Conservation (phyloP, 2,329 filamentous ascomycete species). For the Acarospora socialis region DNA sequence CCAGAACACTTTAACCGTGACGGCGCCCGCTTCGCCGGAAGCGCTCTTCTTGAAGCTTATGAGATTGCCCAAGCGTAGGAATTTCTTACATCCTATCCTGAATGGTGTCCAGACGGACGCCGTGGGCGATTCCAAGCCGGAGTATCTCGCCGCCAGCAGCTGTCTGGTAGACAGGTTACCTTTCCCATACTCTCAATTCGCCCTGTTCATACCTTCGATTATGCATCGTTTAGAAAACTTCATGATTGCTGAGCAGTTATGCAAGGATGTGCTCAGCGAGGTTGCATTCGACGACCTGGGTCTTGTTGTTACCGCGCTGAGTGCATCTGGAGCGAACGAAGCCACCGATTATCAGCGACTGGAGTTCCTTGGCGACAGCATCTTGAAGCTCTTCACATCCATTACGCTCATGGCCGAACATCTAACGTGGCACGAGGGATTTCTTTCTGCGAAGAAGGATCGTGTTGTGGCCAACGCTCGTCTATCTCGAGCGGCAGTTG, state of each 20-base stretch:
- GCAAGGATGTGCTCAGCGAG: conserved; percentile 37
- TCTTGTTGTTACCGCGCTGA: conserved; percentile 55
- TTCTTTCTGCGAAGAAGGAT: conserved; percentile 54
- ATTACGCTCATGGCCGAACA: conserved; percentile 49
- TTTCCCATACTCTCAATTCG: conserved; percentile 31
- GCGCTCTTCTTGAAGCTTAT: conserved; percentile 17
- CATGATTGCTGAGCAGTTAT: conserved; percentile 48
- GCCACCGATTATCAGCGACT: conserved; percentile 62
- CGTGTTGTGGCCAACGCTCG: conserved; percentile 58
- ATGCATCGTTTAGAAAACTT: conserved; percentile 52
- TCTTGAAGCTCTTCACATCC: conserved; percentile 62
- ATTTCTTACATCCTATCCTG: conserved; percentile 20
- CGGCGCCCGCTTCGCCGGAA: too few relatives aligned
- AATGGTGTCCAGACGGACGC: conserved; percentile 2
- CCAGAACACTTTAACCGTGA: too few relatives aligned
- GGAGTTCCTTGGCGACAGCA: conserved; percentile 74
- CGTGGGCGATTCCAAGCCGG: conserved; percentile 9
- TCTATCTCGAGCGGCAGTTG: conserved; percentile 51
- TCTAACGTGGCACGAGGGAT: conserved; percentile 59
- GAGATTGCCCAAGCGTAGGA: conserved; percentile 20
- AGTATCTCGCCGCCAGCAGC: conserved; percentile 4
- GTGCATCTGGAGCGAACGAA: conserved; percentile 45
- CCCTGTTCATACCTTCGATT: conserved; percentile 57
- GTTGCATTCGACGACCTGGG: conserved; percentile 40
- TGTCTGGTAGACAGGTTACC: conserved; percentile 30